phyloP scores from a whole-genome alignment of 2,329 filamentous ascomycete species.

The Colletotrichum higginsianum region DNA sequence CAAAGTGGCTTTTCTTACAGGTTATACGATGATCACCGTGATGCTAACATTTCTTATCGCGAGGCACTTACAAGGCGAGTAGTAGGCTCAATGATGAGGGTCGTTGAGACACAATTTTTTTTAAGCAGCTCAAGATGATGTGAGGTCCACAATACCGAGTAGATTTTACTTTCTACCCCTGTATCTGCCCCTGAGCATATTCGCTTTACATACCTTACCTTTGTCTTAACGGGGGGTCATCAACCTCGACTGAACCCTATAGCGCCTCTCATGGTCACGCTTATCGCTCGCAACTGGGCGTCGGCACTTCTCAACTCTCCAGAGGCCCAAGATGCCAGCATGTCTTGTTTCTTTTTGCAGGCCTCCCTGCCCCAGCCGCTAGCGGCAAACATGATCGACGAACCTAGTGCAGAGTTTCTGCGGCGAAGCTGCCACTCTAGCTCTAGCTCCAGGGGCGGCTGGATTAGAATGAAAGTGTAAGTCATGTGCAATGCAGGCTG shows the following conservation, averaged over 20 bases:
- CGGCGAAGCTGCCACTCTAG: neutral
- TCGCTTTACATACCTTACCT: too few species aligned
- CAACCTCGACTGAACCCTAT: too few species aligned
- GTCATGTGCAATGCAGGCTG: conserved; percentile 26
- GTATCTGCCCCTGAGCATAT: too few species aligned
- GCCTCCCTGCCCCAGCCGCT: neutral
- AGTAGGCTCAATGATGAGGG: too few species aligned
- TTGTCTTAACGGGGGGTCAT: too few species aligned
- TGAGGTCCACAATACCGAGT: too few species aligned
- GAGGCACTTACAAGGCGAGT: too few species aligned
- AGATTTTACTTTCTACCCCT: neutral
- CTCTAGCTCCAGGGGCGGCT: neutral
- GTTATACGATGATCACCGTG: neutral
- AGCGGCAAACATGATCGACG: neutral
- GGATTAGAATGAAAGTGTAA: conserved; percentile 8
- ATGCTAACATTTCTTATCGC: too few species aligned
- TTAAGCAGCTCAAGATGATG: too few species aligned
- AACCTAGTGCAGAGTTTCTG: conserved; percentile 19
- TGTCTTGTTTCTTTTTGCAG: neutral
- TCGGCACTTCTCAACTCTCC: neutral
- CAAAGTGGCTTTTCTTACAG: neutral
- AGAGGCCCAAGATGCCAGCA: neutral
- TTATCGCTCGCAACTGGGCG: neutral
- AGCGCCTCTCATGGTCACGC: neutral
- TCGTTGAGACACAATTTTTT: too few species aligned